Base-by-base conservation (phyloP, 2,329 filamentous ascomycete species). In the Albifimbria verrucaria region DNA sequence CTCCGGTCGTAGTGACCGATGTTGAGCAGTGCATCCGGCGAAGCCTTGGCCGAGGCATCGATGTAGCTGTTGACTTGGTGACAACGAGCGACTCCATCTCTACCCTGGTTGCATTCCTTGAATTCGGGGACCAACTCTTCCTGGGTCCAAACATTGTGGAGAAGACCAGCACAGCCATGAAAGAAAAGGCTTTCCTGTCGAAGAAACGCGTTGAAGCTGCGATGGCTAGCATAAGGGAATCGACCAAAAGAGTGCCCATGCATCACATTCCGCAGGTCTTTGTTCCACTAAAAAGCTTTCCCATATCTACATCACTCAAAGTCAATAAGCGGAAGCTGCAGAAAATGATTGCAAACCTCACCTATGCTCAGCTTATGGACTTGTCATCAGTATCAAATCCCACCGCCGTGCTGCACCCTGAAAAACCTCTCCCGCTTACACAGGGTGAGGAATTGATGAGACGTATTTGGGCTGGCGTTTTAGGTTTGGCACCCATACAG, bases 231-330 rank as follows among this genome's bases (percentile, higher is more conserved):
- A 68, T 42, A 52, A 25, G 48, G 1, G 50, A 54, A 18, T 28
- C 43, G 3, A 50, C 20, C 1, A 52, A 53, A 17, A 49, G 58
- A 2, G 64, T 78, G 3, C 68, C 76, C 0, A 59, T 62, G 2
- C 68, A 74, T 49, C 74, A 74, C 60, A 66, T 80, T n/a, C 79
- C 79, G 0, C 66, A 71, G 1, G 68, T 76, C 2, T 81, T 77
- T 48, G 70, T 83, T 3, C 79, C 79, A 0, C 65, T 82, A 21
- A 70, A 70, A 45, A 61, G 69, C 11, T 69, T 82, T 20, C 80
- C 80, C 0, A 60, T 81, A 21, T 80, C 77, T 0, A 68, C 72
- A 0, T 77, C 77, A 0, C 68, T 81, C 50, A 78, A 82, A 57
- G 71, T 81, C 41, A 76, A 81, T 57, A 71, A 77, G 2, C 67